A percentile compares a stretch with the other conserved stretches of the same genome.
phyloP scores from a whole-genome alignment of 2,329 filamentous ascomycete genomes.

The Apiospora rasikravindrae region DNA sequence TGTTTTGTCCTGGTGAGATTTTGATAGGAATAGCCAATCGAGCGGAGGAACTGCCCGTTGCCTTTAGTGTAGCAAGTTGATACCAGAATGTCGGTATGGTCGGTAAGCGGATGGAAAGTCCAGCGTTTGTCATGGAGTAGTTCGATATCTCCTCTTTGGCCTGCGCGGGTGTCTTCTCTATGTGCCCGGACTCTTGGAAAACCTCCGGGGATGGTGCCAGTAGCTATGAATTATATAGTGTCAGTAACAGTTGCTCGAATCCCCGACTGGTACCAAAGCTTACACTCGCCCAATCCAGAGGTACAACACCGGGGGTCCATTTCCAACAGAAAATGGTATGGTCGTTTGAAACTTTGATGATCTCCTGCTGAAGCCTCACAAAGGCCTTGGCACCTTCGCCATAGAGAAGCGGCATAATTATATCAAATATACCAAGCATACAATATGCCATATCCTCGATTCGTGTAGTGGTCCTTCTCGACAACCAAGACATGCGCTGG shows the following conservation, averaged over 20 bases:
- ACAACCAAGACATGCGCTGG: not conserved
- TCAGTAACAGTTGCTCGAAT: not conserved
- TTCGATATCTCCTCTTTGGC: not conserved
- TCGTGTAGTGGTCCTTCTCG: not conserved
- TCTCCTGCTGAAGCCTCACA: not conserved
- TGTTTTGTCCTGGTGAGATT: not conserved
- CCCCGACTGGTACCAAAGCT: not conserved
- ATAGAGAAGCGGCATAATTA: constrained; percentile 6
- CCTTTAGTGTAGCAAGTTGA: not conserved
- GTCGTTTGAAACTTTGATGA: not conserved
- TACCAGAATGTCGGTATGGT: not conserved
- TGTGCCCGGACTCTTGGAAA: not conserved
- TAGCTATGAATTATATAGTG: not conserved
- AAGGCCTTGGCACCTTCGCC: not conserved
- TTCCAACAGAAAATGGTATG: not conserved
- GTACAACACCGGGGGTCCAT: not conserved
- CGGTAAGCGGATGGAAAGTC: not conserved
- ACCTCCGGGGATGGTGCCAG: not conserved
- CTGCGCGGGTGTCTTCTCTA: not conserved
- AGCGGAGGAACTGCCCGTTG: not conserved
- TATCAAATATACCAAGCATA: constrained; percentile 9
- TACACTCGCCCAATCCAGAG: not conserved
- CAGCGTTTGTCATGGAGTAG: not conserved
- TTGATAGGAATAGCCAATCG: not conserved
- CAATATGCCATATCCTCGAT: constrained; percentile 12